Evolutionary conservation across 1,139 yeast genomes (phyloP).

Genomic region (Taiozyma sp.): DNA sequence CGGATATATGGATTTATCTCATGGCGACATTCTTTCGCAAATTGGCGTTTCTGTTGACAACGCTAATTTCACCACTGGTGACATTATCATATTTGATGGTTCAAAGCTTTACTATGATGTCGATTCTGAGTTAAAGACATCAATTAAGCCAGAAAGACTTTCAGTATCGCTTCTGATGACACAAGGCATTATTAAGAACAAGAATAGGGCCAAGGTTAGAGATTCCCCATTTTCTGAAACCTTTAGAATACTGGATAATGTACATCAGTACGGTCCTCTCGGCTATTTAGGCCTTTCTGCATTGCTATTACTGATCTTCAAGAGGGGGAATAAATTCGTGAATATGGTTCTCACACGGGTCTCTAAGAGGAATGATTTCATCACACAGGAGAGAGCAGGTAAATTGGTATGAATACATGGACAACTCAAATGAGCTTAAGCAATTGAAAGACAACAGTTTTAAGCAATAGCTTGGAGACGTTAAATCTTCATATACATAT

Average conservation of each 20-base stretch:
- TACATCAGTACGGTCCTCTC: conserved; percentile 41
- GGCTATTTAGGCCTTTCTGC: conserved; percentile 32
- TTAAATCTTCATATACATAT: too few species aligned
- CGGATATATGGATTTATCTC: conserved; percentile 49
- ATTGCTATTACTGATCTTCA: not conserved
- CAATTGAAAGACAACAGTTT: too few species aligned
- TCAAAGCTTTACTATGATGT: conserved; percentile 31
- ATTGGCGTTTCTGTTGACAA: conserved; percentile 41
- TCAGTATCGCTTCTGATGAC: conserved; percentile 7
- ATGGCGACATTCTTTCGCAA: conserved; percentile 30
- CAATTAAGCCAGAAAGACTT: conserved; percentile 5
- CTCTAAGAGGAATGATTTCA: not conserved
- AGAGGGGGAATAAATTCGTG: not conserved
- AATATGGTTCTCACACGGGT: not conserved
- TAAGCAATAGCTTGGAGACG: too few species aligned
- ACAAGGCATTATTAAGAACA: conserved; percentile 2
- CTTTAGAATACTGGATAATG: conserved; percentile 38
- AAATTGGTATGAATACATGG: not conserved
- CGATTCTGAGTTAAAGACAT: conserved; percentile 12
- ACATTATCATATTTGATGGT: conserved; percentile 35
- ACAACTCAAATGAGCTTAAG: too few species aligned
- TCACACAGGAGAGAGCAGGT: not conserved
- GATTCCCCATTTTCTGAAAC: conserved; percentile 40
- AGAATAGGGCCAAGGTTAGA: conserved; percentile 26
- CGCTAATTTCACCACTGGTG: conserved; percentile 39